These are phyloP conservation scores for Trypanosoma caninum DNA, from an alignment of 208 protist genomes.

Conservation along the genomic window DNA sequence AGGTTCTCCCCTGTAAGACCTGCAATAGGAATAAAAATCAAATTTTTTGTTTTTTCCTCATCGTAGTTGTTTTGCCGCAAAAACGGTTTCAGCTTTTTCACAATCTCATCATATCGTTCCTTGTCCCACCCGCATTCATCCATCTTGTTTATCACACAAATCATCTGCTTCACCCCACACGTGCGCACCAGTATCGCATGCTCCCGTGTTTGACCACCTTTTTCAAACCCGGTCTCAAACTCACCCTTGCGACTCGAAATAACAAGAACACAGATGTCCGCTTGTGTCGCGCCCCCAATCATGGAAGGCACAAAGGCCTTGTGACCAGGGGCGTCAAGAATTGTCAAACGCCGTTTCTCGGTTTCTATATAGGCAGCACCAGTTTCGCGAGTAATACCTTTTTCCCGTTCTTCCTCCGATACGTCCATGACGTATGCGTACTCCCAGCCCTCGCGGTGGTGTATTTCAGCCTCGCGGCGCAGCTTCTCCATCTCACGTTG, in stretches of 20 bases:
- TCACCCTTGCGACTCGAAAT: slow-evolving; percentile 98
- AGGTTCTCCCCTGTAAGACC: slow-evolving; percentile 95
- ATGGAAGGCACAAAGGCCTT: slow-evolving; percentile 99
- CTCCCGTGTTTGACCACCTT: slow-evolving; percentile 98
- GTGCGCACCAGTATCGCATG: slow-evolving; percentile 99
- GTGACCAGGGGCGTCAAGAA: slow-evolving; percentile 99
- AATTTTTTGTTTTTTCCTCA: slow-evolving; percentile 76
- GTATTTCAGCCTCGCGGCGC: slow-evolving; percentile 95
- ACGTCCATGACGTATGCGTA: slow-evolving; percentile 98
- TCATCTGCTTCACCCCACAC: slow-evolving; percentile 95
- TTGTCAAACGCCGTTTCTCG: slow-evolving; percentile 94
- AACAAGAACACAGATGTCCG: slow-evolving; percentile 98
- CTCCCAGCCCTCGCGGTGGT: slow-evolving; percentile 97
- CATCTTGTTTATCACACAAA: slow-evolving; percentile 99
- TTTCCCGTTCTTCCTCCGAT: slow-evolving; percentile 97
- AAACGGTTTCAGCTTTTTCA: slow-evolving; percentile 94
- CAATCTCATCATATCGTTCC: slow-evolving; percentile 96
- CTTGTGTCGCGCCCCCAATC: slow-evolving; percentile 98
- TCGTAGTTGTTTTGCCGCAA: slow-evolving; percentile 94
- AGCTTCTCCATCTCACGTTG: slow-evolving; percentile 99
- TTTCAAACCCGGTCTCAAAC: slow-evolving; percentile 99
- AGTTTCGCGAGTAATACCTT: slow-evolving; percentile 98
- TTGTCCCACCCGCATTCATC: slow-evolving; percentile 97
- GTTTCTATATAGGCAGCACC: slow-evolving; percentile 97
- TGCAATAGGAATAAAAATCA: slow-evolving; percentile 96